Base-by-base conservation (phyloP, 352 stramenopile species). In the Thraustochytrium striatum region DNA sequence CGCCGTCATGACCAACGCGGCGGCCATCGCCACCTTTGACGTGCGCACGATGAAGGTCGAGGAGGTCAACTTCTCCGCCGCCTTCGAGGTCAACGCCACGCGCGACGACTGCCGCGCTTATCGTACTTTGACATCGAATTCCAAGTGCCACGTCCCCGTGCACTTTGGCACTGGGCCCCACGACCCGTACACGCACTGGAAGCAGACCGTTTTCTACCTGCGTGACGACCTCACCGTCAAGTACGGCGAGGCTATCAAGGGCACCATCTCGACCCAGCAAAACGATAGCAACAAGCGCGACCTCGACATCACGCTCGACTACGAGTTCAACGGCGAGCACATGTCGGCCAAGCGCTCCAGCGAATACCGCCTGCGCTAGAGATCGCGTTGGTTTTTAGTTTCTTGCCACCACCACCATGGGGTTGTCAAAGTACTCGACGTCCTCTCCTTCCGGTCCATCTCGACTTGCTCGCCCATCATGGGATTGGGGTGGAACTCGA, bases 101-200 rank as follows among this genome's bases (percentile, higher is more conserved):
- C 91, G 94, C 41, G 95, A 97, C 81, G 96, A 98, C 79, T 97
- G 93, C 57, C 85, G 95, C 89, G 43, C 89, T 99, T 41, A 95
- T 98, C 16, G 91, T 98, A 98, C 85, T 99, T 99, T 85, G 95
- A 99, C 87, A 98, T 95, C 85, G 93, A 89, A 25, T 99, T 99
- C 87, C 36, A 91, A 94, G 47, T 91, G 94, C 69, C 93, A 98
- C 84, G 98, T 96, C 85, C 94, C 96, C 52, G 88, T 98, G 39
- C 88, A 86, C 39, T 98, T 99, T 86, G 97, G 91, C 2, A 99
- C 96, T 3, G 91, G 89, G n/a, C 88, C 90, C 1, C 89, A 91
- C 80, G 90, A 88, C 50, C 89, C 95, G 78, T 98, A 98, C 86
- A 99, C 96, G 55, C 96, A 99, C 87, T 99, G 96, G 96, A 99